Percentiles rank a stretch among this genome's conserved stretches.
These are phyloP conservation scores for Phialophora chinensis DNA, from an alignment of 2,329 filamentous ascomycete genomes.

Conservation along the genomic window DNA sequence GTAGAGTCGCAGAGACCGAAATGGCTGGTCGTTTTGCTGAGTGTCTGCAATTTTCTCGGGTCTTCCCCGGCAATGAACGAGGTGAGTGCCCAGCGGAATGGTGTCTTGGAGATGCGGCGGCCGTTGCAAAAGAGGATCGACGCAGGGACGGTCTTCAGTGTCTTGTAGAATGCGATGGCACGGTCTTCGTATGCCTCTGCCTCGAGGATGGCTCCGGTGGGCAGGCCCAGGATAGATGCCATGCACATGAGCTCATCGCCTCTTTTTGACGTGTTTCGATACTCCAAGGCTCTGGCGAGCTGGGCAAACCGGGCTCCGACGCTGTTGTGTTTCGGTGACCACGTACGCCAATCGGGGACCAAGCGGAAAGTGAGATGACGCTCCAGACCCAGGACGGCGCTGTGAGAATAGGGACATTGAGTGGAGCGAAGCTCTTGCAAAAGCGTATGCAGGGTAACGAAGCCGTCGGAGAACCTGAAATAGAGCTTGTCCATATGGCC, in stretches of 20 bases:
- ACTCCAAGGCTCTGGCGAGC: conserved; percentile 8
- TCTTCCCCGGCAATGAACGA: conserved; percentile 9
- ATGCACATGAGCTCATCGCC: conserved; percentile 95
- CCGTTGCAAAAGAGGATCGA: conserved; percentile 11
- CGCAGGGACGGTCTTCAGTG: conserved; percentile 3
- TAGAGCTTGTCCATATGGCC: conserved; percentile 11
- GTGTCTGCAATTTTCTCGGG: conserved; percentile 9
- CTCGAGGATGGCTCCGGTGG: conserved; percentile 55
- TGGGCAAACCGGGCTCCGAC: conserved; percentile 4
- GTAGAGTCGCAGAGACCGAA: conserved; percentile 5
- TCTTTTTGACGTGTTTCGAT: conserved; percentile 8
- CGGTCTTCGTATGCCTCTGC: conserved; percentile 8
- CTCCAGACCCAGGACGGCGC: conserved; percentile 6
- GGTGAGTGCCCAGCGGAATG: conserved; percentile 9
- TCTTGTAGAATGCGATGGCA: conserved; percentile 14
- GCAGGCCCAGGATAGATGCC: conserved; percentile 83
- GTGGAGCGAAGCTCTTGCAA: conserved; percentile 8
- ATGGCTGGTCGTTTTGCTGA: conserved; percentile 12
- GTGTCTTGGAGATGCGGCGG: not conserved
- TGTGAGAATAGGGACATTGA: conserved; percentile 3
- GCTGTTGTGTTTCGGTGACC: conserved; percentile 6
- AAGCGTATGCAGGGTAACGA: conserved; percentile 5
- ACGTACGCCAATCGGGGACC: conserved; percentile 6
- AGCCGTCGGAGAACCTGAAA: conserved; percentile 9
- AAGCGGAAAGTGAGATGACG: conserved; percentile 5